Percentiles rank a stretch among this genome's conserved stretches.
Conservation (phyloP, 768 basidiomycete genomes). For the Butyriboletus loyo region DNA sequence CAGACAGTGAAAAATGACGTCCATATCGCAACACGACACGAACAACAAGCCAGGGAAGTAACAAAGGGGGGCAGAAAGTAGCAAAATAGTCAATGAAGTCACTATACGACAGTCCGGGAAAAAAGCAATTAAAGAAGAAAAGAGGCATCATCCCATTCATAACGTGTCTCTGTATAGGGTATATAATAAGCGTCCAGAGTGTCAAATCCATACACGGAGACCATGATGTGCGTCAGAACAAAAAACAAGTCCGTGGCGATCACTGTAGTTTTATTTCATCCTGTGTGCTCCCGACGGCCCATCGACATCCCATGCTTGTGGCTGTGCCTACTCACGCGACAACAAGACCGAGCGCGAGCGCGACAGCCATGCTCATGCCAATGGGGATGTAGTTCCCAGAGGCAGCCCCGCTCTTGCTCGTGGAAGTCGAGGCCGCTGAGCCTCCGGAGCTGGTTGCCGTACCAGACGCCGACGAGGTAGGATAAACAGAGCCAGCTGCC, state of each 20-base stretch:
- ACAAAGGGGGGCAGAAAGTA: background rate
- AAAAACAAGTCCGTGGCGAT: background rate
- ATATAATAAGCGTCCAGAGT: constrained; percentile 9
- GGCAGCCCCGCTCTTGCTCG: constrained; percentile 9
- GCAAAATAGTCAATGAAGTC: background rate
- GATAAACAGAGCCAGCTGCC: constrained; percentile 51
- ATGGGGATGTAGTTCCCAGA: constrained; percentile 23
- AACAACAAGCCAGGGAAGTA: background rate
- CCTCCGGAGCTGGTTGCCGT: constrained; percentile 20
- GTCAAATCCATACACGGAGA: background rate
- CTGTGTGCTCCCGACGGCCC: background rate
- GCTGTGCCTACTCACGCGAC: constrained; percentile 19
- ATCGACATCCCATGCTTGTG: background rate
- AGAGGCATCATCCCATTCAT: background rate
- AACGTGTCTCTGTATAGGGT: constrained; percentile 13
- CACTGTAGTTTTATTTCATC: background rate
- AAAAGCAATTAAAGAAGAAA: background rate
- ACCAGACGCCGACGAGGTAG: constrained; percentile 34
- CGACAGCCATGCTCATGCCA: constrained; percentile 30
- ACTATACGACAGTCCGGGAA: background rate
- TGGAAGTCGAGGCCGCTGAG: constrained; percentile 16
- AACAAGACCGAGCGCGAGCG: constrained; percentile 24
- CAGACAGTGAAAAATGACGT: background rate
- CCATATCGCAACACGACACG: constrained; percentile 1
- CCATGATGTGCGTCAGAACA: background rate